These are phyloP conservation scores for Volvox africanus DNA, from an alignment of 139 green algal species.

Conservation along the genomic window DNA sequence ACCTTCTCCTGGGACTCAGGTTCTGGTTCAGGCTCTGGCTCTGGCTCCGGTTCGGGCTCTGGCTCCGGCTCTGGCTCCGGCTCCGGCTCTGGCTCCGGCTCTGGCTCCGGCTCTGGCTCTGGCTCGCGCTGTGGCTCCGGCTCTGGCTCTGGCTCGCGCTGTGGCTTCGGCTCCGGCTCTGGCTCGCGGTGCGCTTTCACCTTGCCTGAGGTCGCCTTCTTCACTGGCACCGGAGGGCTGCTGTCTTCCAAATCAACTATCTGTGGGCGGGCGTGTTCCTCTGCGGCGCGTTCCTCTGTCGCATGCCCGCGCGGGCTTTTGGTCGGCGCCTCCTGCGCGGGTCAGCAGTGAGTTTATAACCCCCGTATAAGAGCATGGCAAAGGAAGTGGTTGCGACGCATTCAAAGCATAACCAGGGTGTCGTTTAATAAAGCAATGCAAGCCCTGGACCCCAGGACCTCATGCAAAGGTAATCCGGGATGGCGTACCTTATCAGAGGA, in stretches of 20 bases:
- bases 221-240: neutral
- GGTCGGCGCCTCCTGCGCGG: neutral
- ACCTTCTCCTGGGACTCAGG: neutral
- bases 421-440: no score
- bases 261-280: neutral
- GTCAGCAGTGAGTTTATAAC: no score
- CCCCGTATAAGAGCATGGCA: no score
- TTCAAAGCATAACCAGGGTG: no score
- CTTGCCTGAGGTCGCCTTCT: neutral
- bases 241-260: neutral
- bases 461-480: neutral
- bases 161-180: neutral
- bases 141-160: neutral
- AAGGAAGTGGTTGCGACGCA: no score
- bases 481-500: neutral
- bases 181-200: neutral
- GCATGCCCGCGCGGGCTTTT: neutral
- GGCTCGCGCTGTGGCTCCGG: neutral
- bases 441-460: neutral
- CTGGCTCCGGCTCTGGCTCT: neutral
- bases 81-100: constrained; percentile 3
- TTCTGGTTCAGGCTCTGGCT: neutral
- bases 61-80: constrained; percentile 6
- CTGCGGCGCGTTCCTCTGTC: neutral
- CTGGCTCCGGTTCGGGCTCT: neutral